phyloP scores from a whole-genome alignment of 2,329 filamentous ascomycete genomes.

The Aspergillus sp. region DNA sequence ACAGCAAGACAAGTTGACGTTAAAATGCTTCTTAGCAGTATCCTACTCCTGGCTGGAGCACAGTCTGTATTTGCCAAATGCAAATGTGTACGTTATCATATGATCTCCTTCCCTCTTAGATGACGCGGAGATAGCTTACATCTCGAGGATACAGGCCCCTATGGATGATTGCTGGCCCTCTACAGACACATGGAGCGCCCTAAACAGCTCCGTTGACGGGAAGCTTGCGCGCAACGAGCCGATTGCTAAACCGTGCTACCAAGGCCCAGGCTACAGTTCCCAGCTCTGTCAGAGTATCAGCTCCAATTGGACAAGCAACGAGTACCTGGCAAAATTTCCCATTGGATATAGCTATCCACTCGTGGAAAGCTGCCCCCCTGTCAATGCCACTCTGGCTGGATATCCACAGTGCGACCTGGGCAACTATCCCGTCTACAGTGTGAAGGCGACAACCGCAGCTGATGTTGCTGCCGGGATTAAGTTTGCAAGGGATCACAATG shows the following conservation, averaged over 20 bases:
- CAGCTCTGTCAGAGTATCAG: slow-evolving; percentile 44
- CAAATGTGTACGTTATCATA: slow-evolving; percentile 9
- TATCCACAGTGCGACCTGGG: slow-evolving; percentile 18
- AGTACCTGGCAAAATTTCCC: slow-evolving; percentile 17
- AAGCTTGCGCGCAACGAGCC: slow-evolving; percentile 54
- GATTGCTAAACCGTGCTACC: slow-evolving; percentile 54
- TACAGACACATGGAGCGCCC: slow-evolving; percentile 43
- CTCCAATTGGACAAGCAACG: slow-evolving; percentile 44
- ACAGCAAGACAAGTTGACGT: background rate
- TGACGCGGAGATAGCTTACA: no score
- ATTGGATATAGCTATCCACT: slow-evolving; percentile 37
- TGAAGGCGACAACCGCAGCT: slow-evolving; percentile 27
- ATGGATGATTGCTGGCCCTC: slow-evolving; percentile 50
- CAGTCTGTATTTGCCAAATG: slow-evolving; percentile 1
- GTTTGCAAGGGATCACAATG: slow-evolving; percentile 52
- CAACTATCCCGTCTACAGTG: slow-evolving; percentile 11
- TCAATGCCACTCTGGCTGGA: slow-evolving; percentile 21
- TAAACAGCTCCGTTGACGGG: slow-evolving; percentile 54
- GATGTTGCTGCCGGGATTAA: slow-evolving; percentile 30
- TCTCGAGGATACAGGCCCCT: background rate
- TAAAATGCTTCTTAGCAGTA: background rate
- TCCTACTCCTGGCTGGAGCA: slow-evolving; percentile 7
- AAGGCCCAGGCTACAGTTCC: slow-evolving; percentile 40
- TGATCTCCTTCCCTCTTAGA: no score
- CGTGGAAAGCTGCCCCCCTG: slow-evolving; percentile 42